phyloP scores from a whole-genome alignment of 208 protist genomes.

The Crithidia fasciculata region DNA sequence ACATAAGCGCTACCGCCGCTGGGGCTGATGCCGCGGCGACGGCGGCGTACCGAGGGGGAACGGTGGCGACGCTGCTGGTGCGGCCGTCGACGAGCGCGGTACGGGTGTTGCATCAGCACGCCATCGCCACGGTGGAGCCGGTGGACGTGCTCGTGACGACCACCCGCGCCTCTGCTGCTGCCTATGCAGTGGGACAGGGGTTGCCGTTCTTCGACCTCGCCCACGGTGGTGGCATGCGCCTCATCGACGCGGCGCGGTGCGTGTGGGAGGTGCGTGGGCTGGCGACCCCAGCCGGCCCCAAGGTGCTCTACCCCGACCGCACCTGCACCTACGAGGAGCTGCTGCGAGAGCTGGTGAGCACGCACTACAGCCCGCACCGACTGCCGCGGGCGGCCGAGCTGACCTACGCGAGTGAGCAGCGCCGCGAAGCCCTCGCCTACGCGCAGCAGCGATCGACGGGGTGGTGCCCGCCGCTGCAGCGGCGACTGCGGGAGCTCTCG shows the following conservation, averaged over 20 bases:
- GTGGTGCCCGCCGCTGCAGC: conserved; percentile 52
- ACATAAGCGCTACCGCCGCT: not conserved
- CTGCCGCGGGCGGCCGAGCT: conserved; percentile 46
- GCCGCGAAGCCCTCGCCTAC: conserved; percentile 29
- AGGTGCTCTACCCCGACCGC: conserved; percentile 29
- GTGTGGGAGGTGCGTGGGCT: conserved; percentile 69
- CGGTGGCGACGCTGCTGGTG: conserved; percentile 64
- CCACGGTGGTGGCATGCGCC: conserved; percentile 68
- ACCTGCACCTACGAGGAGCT: conserved; percentile 53
- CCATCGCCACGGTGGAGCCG: conserved; percentile 67
- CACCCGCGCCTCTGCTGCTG: conserved; percentile 26
- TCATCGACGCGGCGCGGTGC: conserved; percentile 77
- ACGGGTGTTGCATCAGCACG: conserved; percentile 74
- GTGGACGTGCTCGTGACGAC: conserved; percentile 55
- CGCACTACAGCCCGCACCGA: conserved; percentile 75
- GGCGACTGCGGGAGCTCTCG: conserved; percentile 67
- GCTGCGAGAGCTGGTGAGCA: conserved; percentile 60
- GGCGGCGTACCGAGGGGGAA: conserved; percentile 8
- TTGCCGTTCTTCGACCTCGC: conserved; percentile 85
- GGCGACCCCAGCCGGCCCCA: conserved; percentile 33
- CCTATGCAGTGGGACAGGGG: conserved; percentile 76
- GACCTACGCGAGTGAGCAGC: conserved; percentile 39
- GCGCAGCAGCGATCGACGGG: conserved; percentile 32
- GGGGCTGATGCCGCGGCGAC: not conserved
- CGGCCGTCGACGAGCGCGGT: conserved; percentile 62